A percentile compares a stretch with the other conserved stretches of the same genome.
These are phyloP conservation scores for Hygrocybe punicea DNA, from an alignment of 768 basidiomycete genomes.

Conservation along the genomic window DNA sequence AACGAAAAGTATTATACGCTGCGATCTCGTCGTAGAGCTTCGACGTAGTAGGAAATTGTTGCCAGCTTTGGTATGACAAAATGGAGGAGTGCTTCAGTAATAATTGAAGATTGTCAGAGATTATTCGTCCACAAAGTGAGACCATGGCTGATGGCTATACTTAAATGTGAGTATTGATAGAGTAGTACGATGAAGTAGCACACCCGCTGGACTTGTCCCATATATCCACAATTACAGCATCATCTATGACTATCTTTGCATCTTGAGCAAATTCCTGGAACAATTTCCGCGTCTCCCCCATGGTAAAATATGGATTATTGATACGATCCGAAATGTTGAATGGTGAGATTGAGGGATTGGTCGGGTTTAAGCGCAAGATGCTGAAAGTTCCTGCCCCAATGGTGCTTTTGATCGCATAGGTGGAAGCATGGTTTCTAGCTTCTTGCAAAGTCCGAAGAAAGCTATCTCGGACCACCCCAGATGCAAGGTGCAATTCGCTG, in stretches of 20 bases:
- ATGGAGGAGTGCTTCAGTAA: not conserved
- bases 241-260: conserved; percentile 1
- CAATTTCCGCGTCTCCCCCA: conserved; percentile 9
- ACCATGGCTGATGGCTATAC: conserved; percentile 11
- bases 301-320: conserved; percentile 9
- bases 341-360: conserved; percentile 4
- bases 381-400: conserved; percentile 13
- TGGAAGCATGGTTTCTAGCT: not conserved
- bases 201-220: conserved; percentile 10
- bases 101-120: conserved; percentile 1
- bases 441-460: conserved; percentile 9
- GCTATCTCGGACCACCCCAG: not conserved
- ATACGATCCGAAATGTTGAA: conserved; percentile 9
- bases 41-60: conserved; percentile 1
- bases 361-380: conserved; percentile 11
- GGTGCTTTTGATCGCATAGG: conserved; percentile 5
- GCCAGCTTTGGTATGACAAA: conserved; percentile 4
- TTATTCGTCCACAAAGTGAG: conserved; percentile 12
- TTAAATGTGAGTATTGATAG: conserved; percentile 1
- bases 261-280: conserved; percentile 9
- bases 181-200: conserved; percentile 6
- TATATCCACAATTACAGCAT: conserved; percentile 8
- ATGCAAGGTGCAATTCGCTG: conserved; percentile 4
- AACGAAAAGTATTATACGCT: conserved; percentile 5
- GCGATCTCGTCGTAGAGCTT: conserved; percentile 6